Evolutionary conservation across 1,284 basidiomycete species (phyloP), one percentile per base, ranked within the genome.

Genomic region (Meira nashicola): DNA sequence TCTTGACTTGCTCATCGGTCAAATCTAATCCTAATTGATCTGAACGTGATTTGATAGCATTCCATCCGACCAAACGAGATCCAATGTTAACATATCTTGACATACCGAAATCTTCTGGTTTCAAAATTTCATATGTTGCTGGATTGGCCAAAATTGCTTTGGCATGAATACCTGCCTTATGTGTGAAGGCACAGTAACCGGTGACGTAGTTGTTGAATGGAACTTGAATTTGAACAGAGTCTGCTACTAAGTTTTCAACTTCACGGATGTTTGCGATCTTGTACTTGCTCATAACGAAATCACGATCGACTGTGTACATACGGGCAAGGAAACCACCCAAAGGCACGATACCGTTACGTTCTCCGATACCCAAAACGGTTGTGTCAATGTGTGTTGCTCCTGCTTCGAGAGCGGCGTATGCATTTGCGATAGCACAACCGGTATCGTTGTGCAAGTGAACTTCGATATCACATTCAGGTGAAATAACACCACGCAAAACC

Each of bases 81-180:
- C 94, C 95, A 76, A 99, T 98, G 46, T 93, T 94, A 69, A 98
- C 94, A 79, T 98, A 99, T 76, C 95, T 87, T 25, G 88, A 92
- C 80, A 99, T 86, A 72, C 94, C 94, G 78, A 98, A 98, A 83
- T 98, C 94, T 80, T 94, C 91, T 41, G 77, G 77, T 58, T 70
- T 72, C 62, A 79, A 67, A 57, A 77, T 77, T 62, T 75, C 72
- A 65, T 98, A 99, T 10, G 95, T 99, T 74, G 89, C 91, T 1
- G 95, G 95, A 85, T 99, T 98, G 83, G 97, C 97, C 59, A 99
- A 86, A 80, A 99, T 99, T 44, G 95, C 95, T 85, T 99, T 99
- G 82, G 95, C 95, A 81, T 99, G 95, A 71, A 99, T 99, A 80
- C 95, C 95, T 37, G 95, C 95, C 87, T 99, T 98, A 87, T 98